phyloP scores from a whole-genome alignment of 495 filamentous ascomycete genomes.

The Penicillium turbatum region DNA sequence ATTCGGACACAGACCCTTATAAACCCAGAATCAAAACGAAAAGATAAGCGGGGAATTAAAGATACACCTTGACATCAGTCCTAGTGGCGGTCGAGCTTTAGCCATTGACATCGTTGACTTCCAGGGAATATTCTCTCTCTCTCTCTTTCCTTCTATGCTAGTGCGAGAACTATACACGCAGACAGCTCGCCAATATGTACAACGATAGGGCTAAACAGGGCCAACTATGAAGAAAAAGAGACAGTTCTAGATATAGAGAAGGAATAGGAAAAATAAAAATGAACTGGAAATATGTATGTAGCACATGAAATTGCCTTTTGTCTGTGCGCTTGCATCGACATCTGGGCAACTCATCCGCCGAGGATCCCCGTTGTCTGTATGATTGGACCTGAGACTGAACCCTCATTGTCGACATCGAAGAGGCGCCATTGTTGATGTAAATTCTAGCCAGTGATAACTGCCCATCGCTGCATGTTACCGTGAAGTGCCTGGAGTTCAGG shows the following conservation, averaged over 20 bases:
- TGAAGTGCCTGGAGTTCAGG: not conserved
- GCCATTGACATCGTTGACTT: not conserved
- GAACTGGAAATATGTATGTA: too few species aligned
- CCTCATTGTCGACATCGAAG: not conserved
- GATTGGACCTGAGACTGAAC: constrained; percentile 16
- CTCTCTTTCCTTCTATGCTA: not conserved
- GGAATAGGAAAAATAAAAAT: not conserved
- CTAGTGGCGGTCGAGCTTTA: not conserved
- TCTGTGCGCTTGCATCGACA: constrained; percentile 20
- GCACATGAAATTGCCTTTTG: constrained; percentile 13
- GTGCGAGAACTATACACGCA: not conserved
- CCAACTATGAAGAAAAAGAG: not conserved
- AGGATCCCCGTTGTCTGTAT: not conserved
- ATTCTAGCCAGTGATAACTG: constrained; percentile 12
- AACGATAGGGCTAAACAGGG: not conserved
- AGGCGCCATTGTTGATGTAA: not conserved
- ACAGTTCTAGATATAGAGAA: too few species aligned
- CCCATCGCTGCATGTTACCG: constrained; percentile 20
- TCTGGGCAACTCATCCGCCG: not conserved
- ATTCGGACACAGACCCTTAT: too few species aligned
- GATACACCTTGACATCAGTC: not conserved
- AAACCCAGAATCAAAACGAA: too few species aligned
- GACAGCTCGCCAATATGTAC: not conserved
- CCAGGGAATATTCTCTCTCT: not conserved
- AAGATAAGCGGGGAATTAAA: too few species aligned